Base-by-base conservation (phyloP, 2,329 filamentous ascomycete species). In the Fusarium verrucosum region DNA sequence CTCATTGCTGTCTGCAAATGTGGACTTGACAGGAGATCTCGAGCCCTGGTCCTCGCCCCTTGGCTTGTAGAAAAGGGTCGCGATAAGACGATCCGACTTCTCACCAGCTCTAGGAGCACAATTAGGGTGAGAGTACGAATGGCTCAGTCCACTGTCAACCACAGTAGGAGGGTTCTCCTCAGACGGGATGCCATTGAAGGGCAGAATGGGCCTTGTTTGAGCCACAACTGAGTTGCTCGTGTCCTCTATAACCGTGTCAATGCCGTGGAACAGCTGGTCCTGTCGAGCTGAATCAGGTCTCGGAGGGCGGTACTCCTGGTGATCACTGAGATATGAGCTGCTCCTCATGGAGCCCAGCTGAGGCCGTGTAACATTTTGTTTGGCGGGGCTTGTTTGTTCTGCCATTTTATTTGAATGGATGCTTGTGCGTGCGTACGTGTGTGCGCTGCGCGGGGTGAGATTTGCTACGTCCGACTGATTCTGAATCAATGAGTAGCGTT, bases 221-320 rank as follows among this genome's bases (percentile, higher is more conserved):
- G 72, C 19, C 75, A 70, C 36, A 73, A 74, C 30, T 76, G 73
- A 26, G 74, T 74, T 59, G 78, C 77, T 56, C 28, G 82, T 70
- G 58, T 86, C 83, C 73, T 89, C 87, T 47, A 89, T 83, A 16
- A 89, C 85, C 41, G 85, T 87, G 72, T 89, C 87, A 68, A 89
- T 89, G 62, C 86, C 86, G 63, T 86, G 85, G 72, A 71, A 72
- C 17, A 55, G 20, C 49, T 78, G 79, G 25, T 87, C 85, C 42
- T 80, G 80, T 58, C 78, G 77, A 11, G 85, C 83, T 51, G 78
- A 79, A 28, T 87, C 85, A 37, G 80, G 80, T 59, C 78, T 77
- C 11, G 85, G 84, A 26, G 85, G 83, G 44, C 86, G 84, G 66
- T 87, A 87, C 71, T 89, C 85, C 74, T 88, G 86, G 70, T 88